Evolutionary conservation across 805 yeast species (phyloP), one percentile per base, ranked within the genome.

Genomic region (Candida cerambycidarum): DNA sequence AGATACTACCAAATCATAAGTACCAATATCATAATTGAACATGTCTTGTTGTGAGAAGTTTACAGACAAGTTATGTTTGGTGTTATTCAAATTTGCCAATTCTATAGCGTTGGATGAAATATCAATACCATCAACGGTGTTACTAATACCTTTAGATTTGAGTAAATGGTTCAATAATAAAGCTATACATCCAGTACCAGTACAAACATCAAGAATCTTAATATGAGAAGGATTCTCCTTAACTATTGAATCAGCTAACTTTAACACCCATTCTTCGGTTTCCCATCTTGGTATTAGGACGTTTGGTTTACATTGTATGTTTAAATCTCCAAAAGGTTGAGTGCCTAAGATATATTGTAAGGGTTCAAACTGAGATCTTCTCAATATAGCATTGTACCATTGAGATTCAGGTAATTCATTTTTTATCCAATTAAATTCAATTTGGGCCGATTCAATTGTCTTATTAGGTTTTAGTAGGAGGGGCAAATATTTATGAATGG

Each of bases 281-380:
- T 92, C 99, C 85, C 92, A 82, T 38, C 99, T 65, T 0, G 99
- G 98, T 19, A 92, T 90, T 46, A 92, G 65, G 1, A 89, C 97
- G 0, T 80, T 80, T 1, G 66, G 67, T 21, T 61, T 54, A 54
- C 96, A 87, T 18, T 54, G 43, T 3, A 92, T 73, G 10, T 76
- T 78, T 38, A 92, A 57, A 1, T 59, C 55, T 0, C 93, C 95
- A 67, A 92, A 92, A 1, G 98, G 98, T 62, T 90, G 97, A 0
- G 80, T 64, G 0, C 93, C 89, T 8, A 92, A 65, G 9, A 92
- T 78, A 59, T 92, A 90, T 59, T 92, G 98, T 32, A 92, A 61
- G 0, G 99, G 98, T 7, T 73, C 77, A 4, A 71, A 67, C 10
- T 58, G 57, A 1, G 78, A 64, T 42, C 98, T 62, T 38, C 69